Conservation (phyloP, 495 filamentous ascomycete genomes). For the Penicillium canariense region DNA sequence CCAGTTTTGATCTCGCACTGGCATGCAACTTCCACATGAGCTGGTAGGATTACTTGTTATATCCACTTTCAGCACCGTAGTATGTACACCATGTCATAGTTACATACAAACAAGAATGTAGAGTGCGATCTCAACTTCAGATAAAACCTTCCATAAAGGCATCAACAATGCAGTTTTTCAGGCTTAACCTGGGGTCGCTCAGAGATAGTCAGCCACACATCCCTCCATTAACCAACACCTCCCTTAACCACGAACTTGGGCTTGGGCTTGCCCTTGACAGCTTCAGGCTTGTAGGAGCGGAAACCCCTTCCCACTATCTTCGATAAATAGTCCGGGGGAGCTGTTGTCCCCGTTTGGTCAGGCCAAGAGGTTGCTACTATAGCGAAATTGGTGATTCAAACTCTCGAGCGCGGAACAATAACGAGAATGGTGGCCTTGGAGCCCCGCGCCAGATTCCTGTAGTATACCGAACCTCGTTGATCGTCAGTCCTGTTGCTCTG, state of each 20-base stretch:
- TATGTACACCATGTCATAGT: neutral
- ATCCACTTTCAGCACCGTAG: neutral
- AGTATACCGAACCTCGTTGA: neutral
- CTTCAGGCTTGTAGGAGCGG: conserved; percentile 32
- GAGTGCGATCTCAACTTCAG: neutral
- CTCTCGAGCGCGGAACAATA: conserved; percentile 5
- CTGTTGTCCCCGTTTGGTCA: too few species aligned
- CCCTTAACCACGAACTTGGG: conserved; percentile 45
- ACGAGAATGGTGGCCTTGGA: neutral
- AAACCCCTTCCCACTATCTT: conserved; percentile 26
- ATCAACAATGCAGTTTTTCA: neutral
- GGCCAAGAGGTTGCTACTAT: neutral
- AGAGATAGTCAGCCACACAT: conserved; percentile 46
- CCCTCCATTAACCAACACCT: conserved; percentile 47
- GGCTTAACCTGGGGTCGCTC: conserved; percentile 19
- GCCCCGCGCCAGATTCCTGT: neutral
- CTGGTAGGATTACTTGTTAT: neutral
- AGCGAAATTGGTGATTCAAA: neutral
- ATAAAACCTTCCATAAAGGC: neutral
- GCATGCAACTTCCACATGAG: neutral
- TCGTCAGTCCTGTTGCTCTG: neutral
- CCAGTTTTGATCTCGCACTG: neutral
- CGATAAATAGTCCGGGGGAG: too few species aligned
- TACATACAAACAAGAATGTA: neutral
- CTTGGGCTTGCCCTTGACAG: conserved; percentile 33